Base-by-base conservation (phyloP, 2,329 filamentous ascomycete genomes). In the Aureobasidium sp. region DNA sequence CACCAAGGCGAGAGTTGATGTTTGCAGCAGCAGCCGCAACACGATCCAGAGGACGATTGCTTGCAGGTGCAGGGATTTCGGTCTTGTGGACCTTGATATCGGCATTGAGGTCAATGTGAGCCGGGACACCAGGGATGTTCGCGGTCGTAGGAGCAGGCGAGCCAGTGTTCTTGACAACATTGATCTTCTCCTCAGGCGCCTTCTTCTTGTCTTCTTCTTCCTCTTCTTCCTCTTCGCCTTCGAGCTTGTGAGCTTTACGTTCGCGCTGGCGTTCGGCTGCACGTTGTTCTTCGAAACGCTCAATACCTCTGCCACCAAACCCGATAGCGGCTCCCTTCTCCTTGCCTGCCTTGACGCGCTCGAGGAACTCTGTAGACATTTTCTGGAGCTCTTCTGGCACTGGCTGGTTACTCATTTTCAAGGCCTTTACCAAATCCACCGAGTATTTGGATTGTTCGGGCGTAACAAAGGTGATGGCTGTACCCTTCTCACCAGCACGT, bases 251-350 rank as follows among this genome's bases (percentile, higher is more conserved):
- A 1, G 89, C 88, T 74, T 91, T 92, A 62, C 90, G 87, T 76
- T 96, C 90, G 61, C 90, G 87, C 68, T 88, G 84, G 65, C 91
- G 88, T 45, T 92, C 88, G 7, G 89, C 87, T 70, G 96, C 91
- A 70, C 93, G 89, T 68, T 95, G 90, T 69, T 92, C 88, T 73
- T 97, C 93, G 43, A 97, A 85, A 49, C 86, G 86, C 71, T 97
- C 94, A 35, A 99, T 81, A 62, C 94, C 94, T 71, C 96, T 96
- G 60, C 94, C 94, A 68, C 93, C 93, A 68, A 99, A 99, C 2
- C 94, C 94, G 61, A 88, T 90, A 23, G 85, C 86, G 59, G 75
- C 79, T 64, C 90, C 87, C 74, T 95, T 96, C 67, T 90, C 91
- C 71, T 95, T 94, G 51, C 93, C 94, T 8, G 87, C 82, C 74